Evolutionary conservation across 2,329 filamentous ascomycete species (phyloP).

Genomic region (Pyrenophora tritici-repentis): DNA sequence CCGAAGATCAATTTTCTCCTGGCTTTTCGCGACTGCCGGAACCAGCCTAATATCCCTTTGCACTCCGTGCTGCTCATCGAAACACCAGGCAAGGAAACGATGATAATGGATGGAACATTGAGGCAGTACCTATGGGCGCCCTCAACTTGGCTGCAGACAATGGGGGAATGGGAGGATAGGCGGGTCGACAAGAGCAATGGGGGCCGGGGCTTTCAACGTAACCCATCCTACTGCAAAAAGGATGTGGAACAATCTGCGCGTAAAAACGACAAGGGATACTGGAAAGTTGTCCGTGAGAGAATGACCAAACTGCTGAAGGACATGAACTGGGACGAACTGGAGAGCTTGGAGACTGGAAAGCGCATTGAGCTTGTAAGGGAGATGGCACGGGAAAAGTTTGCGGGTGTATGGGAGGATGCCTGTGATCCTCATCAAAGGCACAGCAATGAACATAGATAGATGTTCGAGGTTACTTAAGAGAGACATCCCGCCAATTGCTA

Average conservation of each 20-base stretch:
- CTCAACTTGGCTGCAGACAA: conserved; percentile 7
- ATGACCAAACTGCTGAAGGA: conserved; percentile 5
- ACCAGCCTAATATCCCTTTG: neutral
- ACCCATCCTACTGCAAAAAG: neutral
- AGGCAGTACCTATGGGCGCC: conserved; percentile 12
- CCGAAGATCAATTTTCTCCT: conserved; percentile 1
- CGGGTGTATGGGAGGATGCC: neutral
- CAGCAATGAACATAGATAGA: neutral
- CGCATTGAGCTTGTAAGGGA: neutral
- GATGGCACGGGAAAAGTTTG: conserved; percentile 6
- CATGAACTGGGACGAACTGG: conserved; percentile 9
- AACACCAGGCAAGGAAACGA: neutral
- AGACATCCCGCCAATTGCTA: neutral
- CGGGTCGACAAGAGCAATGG: neutral
- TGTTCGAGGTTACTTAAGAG: neutral
- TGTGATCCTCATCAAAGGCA: neutral
- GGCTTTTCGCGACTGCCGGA: neutral
- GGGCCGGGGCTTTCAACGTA: neutral
- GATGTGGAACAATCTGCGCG: no score
- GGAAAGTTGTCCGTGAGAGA: neutral
- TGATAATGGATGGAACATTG: conserved; percentile 13
- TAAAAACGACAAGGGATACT: no score
- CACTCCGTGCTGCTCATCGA: conserved; percentile 11
- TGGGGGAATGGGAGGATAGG: neutral
- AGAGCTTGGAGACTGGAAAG: neutral